phyloP scores from a whole-genome alignment of 2,329 filamentous ascomycete species.

The Aspergillus sclerotialis region DNA sequence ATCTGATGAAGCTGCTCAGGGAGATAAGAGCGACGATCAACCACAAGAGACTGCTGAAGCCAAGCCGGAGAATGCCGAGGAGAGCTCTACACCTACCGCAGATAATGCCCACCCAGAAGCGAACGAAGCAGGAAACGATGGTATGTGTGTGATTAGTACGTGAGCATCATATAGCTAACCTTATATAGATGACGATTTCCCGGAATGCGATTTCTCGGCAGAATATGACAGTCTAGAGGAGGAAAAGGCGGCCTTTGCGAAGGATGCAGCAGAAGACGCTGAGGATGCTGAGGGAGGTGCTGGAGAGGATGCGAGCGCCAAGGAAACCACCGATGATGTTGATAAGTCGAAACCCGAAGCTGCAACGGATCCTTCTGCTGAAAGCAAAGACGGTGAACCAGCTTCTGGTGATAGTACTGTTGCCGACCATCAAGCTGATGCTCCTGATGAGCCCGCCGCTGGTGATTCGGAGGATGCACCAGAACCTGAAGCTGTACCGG shows the following conservation, averaged over 20 bases:
- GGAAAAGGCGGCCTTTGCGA: constrained; percentile 27
- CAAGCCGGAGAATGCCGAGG: constrained; percentile 5
- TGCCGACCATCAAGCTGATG: constrained; percentile 4
- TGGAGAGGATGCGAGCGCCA: constrained; percentile 18
- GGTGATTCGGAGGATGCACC: constrained; percentile 6
- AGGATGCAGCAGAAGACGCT: constrained; percentile 25
- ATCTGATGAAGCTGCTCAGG: constrained; percentile 3
- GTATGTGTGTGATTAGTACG: constrained; percentile 12
- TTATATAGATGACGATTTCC: constrained; percentile 26
- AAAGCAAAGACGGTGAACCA: constrained; percentile 5
- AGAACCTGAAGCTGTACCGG: constrained; percentile 5
- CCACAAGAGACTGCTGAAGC: not conserved
- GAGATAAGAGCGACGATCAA: constrained; percentile 6
- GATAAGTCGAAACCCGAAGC: constrained; percentile 4
- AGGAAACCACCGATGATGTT: constrained; percentile 2
- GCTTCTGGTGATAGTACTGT: constrained; percentile 4
- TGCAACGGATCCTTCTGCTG: constrained; percentile 5
- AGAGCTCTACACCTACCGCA: constrained; percentile 1
- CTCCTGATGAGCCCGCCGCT: constrained; percentile 7
- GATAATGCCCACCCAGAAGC: constrained; percentile 5
- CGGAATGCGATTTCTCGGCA: constrained; percentile 24
- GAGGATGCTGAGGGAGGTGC: too few species aligned
- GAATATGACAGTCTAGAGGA: constrained; percentile 24
- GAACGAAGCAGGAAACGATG: constrained; percentile 14
- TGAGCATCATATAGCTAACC: too few species aligned